Base-by-base conservation (phyloP, 805 yeast genomes). In the Yamadazyma insecticola region DNA sequence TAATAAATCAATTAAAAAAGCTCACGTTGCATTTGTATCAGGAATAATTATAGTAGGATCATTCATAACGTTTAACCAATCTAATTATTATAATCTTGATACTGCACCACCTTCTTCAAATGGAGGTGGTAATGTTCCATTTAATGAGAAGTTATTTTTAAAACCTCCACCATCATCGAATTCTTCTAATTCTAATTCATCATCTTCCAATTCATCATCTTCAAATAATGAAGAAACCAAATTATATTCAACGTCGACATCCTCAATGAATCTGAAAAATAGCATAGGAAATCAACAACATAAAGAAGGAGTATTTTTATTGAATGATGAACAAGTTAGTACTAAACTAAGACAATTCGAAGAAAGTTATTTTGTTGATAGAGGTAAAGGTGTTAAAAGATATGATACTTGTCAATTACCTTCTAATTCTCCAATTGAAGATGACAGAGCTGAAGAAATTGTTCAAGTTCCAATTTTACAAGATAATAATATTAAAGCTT, bases 401-500 rank as follows among this genome's bases (percentile, higher is more conserved):
- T 90, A 88, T 51, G 98, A 92, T 53, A 73, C 87, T 16, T 74
- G 92, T 22, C 98, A 92, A 57, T 61, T 92, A 31, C 83, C 97
- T 6, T 81, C 94, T 26, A 92, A 92, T 55, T 78, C 82, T 32
- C 97, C 97, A 8, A 86, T 89, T 41, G 98, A 92, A 54, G 98
- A 92, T 53, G 96, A 86, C 49, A 75, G 92, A 37, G 74, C 90
- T 2, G 97, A 89, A 50, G 81, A 81, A 40, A 76, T 84, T 21
- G 74, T 83, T 6, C 83, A 81, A 33, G 79, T 80, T 1, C 85
- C 88, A 5, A 63, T 82, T n/a, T 51, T 66, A 34, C 77, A 75
- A 46, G 85, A 79, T 36, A 76, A 74, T 37, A 67, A 75, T 32
- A 54, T 65, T 28, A 71, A 42, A 67, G 70, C 55, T 47, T 61